Conservation (phyloP, 345 rosid genomes). For the Cardamine occulta region DNA sequence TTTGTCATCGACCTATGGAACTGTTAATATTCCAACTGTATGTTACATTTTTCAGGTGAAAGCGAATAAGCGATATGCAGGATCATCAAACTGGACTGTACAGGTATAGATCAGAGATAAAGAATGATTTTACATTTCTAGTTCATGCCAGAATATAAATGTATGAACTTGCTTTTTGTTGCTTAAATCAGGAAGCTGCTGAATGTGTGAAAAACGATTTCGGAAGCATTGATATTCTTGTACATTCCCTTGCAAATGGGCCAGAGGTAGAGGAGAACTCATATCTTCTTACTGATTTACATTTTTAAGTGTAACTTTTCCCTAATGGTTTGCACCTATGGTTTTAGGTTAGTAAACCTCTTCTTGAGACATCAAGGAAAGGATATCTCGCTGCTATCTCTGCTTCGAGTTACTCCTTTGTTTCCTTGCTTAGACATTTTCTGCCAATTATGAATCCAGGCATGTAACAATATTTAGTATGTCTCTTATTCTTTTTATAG, state of each 20-base stretch:
- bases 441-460: slow-evolving; percentile 96
- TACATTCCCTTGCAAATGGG: slow-evolving; percentile 96
- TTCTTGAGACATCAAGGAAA: slow-evolving; percentile 89
- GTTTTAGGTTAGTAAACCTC: slow-evolving; percentile 81
- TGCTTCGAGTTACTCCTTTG: slow-evolving; percentile 92
- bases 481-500: not conserved
- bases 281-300: not conserved
- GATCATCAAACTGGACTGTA: slow-evolving; percentile 89
- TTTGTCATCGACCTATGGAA: no score
- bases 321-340: slow-evolving; percentile 7
- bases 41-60: slow-evolving; percentile 59
- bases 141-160: not conserved
- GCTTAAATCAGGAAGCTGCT: slow-evolving; percentile 72
- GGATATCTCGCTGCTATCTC: slow-evolving; percentile 95
- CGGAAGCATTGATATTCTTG: slow-evolving; percentile 90
- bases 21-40: not conserved
- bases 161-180: slow-evolving; percentile 1
- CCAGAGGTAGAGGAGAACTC: slow-evolving; percentile 68
- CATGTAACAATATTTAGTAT: slow-evolving; percentile 31
- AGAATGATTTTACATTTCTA: not conserved
- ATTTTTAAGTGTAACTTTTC: not conserved
- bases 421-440: slow-evolving; percentile 87
- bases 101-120: slow-evolving; percentile 54
- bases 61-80: slow-evolving; percentile 90
- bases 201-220: slow-evolving; percentile 88